phyloP scores from a whole-genome alignment of 176 grass and related monocot species.

The Juncus effusus region DNA sequence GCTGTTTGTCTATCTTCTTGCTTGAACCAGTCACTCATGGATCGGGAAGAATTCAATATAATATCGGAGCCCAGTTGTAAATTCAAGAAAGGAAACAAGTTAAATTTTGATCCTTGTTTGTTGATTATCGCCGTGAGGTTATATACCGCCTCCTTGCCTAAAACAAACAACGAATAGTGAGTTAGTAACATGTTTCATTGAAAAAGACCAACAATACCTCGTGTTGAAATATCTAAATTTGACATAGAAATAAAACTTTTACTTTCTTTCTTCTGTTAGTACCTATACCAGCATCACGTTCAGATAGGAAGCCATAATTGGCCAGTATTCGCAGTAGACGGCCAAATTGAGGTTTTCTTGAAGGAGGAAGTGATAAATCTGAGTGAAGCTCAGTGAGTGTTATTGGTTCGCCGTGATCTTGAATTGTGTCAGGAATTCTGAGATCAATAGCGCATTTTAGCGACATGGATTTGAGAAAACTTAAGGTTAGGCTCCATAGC shows the following conservation, averaged over 20 bases:
- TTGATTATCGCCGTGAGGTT: slow-evolving; percentile 14
- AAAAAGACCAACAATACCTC: too few relatives aligned
- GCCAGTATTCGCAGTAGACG: slow-evolving; percentile 26
- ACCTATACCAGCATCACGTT: neutral
- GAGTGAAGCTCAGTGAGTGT: slow-evolving; percentile 9
- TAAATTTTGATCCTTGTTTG: neutral
- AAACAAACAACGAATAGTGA: too few relatives aligned
- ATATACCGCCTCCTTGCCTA: slow-evolving; percentile 5
- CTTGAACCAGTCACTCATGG: slow-evolving; percentile 16
- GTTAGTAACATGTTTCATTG: too few relatives aligned
- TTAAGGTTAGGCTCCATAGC: slow-evolving; percentile 19
- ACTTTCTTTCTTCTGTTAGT: too few relatives aligned
- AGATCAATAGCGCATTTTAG: slow-evolving; percentile 34
- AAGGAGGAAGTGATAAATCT: neutral
- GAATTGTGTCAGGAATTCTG: slow-evolving; percentile 29
- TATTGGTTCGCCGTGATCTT: slow-evolving; percentile 9
- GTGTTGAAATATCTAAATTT: too few relatives aligned
- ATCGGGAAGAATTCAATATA: neutral
- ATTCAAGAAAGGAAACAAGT: neutral
- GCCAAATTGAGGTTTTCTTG: neutral
- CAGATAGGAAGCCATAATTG: neutral
- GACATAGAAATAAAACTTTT: too few relatives aligned
- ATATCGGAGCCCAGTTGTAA: neutral
- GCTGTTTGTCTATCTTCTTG: neutral
- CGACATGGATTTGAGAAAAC: slow-evolving; percentile 16